Evolutionary conservation across 2,329 filamentous ascomycete species (phyloP), one percentile per base, ranked within the genome.

Genomic region (Cladosporium sp.): DNA sequence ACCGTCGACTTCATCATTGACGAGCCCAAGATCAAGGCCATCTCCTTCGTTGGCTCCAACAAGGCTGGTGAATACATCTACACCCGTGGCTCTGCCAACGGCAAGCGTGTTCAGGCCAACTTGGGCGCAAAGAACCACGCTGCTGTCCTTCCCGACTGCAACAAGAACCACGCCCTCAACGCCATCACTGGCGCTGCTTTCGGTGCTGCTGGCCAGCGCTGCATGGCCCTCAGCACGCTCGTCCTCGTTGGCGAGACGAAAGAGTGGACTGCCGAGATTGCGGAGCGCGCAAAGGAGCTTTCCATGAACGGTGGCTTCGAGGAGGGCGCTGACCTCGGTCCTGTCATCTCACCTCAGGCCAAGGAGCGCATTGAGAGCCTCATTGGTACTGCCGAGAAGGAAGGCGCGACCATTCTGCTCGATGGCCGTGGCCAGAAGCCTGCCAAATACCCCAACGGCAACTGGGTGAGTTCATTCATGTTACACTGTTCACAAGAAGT

Each of bases 21-120:
- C 73, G 90, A 92, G 76, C 91, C 91, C 25, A 85, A 86, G 69
- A 92, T 96, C 84, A 94, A 93, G 85, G 91, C 92, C 65, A 86
- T 96, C 74, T 91, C 88, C 79, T 96, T 96, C 73, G 92, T 96
- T 43, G 91, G 91, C 69, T 88, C 89, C 79, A 95, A 95, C 84
- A 91, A 92, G 83, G 92, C 91, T 8, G 91, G 91, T 74, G 91
- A 94, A 81, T 95, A 95, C 82, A 95, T 95, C 78, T 95, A 88
- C 80, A 79, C 83, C 64, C 87, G 91, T 65, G 91, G 88, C 34
- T 92, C 90, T 1, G 91, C 91, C 74, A 92, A 94, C 74, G 91
- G 92, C 75, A 95, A 95, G 85, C 89, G 91, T 73, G 91, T 93
- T 34, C 92, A 95, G 81, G 91, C 91, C 77, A 95, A 95, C 80